Conservation (phyloP, 2,329 filamentous ascomycete species). For the Tolypocladium album region DNA sequence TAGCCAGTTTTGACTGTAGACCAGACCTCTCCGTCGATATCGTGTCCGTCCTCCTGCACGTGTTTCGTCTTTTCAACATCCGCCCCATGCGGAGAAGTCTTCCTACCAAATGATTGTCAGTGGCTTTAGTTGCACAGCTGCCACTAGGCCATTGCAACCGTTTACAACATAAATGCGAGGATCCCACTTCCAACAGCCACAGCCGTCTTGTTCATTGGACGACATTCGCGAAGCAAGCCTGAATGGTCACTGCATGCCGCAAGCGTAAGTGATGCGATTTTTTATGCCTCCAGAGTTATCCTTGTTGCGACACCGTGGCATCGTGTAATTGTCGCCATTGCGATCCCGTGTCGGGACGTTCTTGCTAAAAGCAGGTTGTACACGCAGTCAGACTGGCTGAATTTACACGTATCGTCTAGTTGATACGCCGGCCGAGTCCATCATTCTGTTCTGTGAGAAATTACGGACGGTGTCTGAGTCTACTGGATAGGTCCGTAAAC, state of each 20-base stretch:
- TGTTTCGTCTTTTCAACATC: background rate
- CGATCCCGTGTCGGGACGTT: too few species aligned
- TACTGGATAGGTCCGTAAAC: background rate
- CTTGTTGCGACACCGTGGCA: too few species aligned
- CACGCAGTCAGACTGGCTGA: background rate
- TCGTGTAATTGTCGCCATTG: too few species aligned
- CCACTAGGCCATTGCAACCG: background rate
- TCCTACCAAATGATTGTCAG: background rate
- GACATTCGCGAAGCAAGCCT: background rate
- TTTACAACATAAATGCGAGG: background rate
- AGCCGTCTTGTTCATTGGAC: background rate
- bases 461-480: background rate
- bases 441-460: background rate
- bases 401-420: background rate
- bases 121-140: background rate
- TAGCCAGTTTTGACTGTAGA: background rate
- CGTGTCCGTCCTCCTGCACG: background rate
- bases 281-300: too few species aligned
- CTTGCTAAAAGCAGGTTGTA: background rate
- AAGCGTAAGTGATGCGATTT: background rate
- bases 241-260: background rate
- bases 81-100: background rate
- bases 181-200: background rate
- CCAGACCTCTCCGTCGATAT: background rate
- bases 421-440: too few species aligned